Base-by-base conservation (phyloP, 768 basidiomycete genomes). In the Infundibulicybe gibba region DNA sequence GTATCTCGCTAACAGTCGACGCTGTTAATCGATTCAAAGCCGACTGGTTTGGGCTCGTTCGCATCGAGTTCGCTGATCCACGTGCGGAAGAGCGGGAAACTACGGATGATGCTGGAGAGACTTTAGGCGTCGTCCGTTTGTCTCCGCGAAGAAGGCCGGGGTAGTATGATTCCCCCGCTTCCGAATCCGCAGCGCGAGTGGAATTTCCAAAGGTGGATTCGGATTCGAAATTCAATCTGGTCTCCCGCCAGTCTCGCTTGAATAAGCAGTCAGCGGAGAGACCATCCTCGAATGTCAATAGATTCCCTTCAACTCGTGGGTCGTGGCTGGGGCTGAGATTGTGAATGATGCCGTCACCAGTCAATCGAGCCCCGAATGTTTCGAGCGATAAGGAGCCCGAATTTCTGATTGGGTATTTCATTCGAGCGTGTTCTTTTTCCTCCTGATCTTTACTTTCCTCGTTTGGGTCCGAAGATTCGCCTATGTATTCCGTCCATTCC, bases 401-500 rank as follows among this genome's bases (percentile, higher is more conserved):
- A 57, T 91, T 91, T 60, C 76, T 83, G 37, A 87, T 68, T 12
- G 58, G 37, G 44, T 69, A 57, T 49, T 59, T 68, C 13, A 57
- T 57, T 40, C 63, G 59, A 10, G 66, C 52, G 8, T 64, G 63
- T 38, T 68, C 69, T 38, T 65, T 68, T 32, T 74, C 72, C 16
- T 73, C 70, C 15, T 55, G 58, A 43, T 71, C 69, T 20, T 63
- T 62, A 19, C 73, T 65, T 30, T 69, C 68, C 9, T 76, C 75
- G 25, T 70, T 75, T 9, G 71, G 59, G 20, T 77, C 75, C 6
- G 71, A 49, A 3, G 74, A 68, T 43, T 86, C 83, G 8, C 87
- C 87, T 3, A 90, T 57, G 58, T 85, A 80, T 62, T 92, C 89
- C 6, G 83, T 79, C 88, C 89, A 91, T 61, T 92, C 89, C 89